These are phyloP conservation scores for Cynanchum wilfordii DNA, from an alignment of 257 asterid species.

Conservation along the genomic window DNA sequence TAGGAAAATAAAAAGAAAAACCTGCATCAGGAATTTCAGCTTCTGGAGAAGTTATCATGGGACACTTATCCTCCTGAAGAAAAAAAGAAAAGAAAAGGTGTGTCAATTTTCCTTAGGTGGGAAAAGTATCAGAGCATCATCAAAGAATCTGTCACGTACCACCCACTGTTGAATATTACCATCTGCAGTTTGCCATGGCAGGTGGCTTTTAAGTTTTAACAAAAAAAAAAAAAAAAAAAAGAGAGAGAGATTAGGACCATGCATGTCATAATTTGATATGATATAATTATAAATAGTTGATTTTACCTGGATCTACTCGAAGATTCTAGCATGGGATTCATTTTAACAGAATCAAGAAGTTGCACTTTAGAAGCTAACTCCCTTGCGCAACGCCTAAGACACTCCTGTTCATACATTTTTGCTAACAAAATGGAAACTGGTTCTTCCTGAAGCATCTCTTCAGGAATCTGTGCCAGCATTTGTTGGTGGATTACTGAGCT, in stretches of 20 bases:
- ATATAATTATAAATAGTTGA: background rate
- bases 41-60: background rate
- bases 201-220: background rate
- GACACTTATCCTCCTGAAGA: constrained; percentile 3
- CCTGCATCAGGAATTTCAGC: constrained; percentile 1
- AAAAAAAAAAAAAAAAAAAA: no score
- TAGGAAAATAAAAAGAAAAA: background rate
- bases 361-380: constrained; percentile 6
- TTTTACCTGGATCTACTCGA: constrained; percentile 9
- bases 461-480: background rate
- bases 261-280: background rate
- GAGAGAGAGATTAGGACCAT: background rate
- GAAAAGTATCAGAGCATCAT: background rate
- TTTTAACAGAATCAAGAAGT: constrained; percentile 1
- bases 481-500: background rate
- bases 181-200: background rate
- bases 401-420: constrained; percentile 7
- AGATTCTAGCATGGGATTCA: constrained; percentile 3
- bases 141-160: background rate
- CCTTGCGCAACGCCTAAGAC: background rate
- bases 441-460: background rate
- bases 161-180: constrained; percentile 3
- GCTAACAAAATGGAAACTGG: background rate
- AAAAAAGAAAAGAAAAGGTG: no score
- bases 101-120: background rate